Evolutionary conservation across 495 filamentous ascomycete species (phyloP).

Genomic region (Pseudoneurospora amorphoporcata): DNA sequence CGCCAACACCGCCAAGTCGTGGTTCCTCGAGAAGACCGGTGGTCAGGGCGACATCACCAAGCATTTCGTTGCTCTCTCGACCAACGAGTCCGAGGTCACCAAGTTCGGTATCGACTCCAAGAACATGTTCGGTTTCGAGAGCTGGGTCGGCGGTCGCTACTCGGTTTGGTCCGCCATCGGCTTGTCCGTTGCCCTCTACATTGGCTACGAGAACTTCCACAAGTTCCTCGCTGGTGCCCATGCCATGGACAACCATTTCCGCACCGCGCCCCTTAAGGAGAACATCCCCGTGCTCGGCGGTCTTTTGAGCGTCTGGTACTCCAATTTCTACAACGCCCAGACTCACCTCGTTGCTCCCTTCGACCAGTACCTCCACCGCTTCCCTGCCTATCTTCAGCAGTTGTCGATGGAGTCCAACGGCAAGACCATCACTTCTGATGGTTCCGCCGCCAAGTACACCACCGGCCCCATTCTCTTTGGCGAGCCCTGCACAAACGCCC

Average conservation of each 20-base stretch:
- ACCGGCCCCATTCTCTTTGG: slow-evolving; percentile 91
- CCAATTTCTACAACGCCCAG: slow-evolving; percentile 95
- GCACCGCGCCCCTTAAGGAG: slow-evolving; percentile 74
- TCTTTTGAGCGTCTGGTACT: slow-evolving; percentile 95
- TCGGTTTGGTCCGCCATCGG: slow-evolving; percentile 98
- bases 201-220: slow-evolving; percentile 95
- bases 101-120: slow-evolving; percentile 96
- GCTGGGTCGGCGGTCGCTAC: slow-evolving; percentile 97
- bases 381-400: slow-evolving; percentile 98
- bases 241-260: slow-evolving; percentile 98
- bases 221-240: slow-evolving; percentile 92
- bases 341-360: slow-evolving; percentile 96
- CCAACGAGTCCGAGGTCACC: slow-evolving; percentile 87
- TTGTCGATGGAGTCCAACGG: slow-evolving; percentile 99
- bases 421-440: slow-evolving; percentile 88
- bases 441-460: slow-evolving; percentile 90
- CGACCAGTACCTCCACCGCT: slow-evolving; percentile 97
- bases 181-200: slow-evolving; percentile 84
- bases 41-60: slow-evolving; percentile 81
- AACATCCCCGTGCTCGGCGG: slow-evolving; percentile 93
- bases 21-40: slow-evolving; percentile 80
- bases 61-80: slow-evolving; percentile 97
- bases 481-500: slow-evolving; percentile 96
- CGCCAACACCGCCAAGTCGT: slow-evolving; percentile 89
- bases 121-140: slow-evolving; percentile 99